Percentiles rank a stretch among this genome's conserved stretches.
phyloP scores from a whole-genome alignment of 768 basidiomycete species.

The Hirschioporus abietinus region DNA sequence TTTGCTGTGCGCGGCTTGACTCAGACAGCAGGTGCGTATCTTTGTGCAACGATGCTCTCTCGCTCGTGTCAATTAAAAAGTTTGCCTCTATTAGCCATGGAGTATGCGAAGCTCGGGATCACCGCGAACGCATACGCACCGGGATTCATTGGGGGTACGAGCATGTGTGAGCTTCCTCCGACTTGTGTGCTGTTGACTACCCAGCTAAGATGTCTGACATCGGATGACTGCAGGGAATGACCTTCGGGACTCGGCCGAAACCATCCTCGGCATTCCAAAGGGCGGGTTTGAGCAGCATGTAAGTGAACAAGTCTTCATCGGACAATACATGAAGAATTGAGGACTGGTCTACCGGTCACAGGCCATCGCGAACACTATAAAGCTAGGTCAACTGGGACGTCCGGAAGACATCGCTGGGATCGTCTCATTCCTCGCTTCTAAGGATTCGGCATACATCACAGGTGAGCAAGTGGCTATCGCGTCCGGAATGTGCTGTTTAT shows the following conservation, averaged over 20 bases:
- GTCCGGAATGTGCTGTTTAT: not conserved
- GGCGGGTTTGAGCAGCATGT: not conserved
- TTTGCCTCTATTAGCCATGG: constrained; percentile 18
- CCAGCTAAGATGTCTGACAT: not conserved
- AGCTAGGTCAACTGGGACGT: constrained; percentile 16
- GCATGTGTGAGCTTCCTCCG: not conserved
- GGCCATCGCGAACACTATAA: not conserved
- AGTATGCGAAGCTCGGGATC: constrained; percentile 28
- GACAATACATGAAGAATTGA: not conserved
- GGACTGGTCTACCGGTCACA: not conserved
- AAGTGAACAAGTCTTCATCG: not conserved
- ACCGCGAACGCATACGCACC: constrained; percentile 29
- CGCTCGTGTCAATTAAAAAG: not conserved
- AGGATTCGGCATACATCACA: constrained; percentile 25
- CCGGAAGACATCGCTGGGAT: constrained; percentile 23
- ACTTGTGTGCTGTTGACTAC: not conserved
- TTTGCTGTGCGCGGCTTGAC: constrained; percentile 30
- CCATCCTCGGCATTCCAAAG: not conserved
- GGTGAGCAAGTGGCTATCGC: constrained; percentile 14
- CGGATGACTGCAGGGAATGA: not conserved
- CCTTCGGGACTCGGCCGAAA: not conserved
- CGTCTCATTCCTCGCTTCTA: constrained; percentile 28
- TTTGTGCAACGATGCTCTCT: not conserved
- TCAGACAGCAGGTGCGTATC: constrained; percentile 19
- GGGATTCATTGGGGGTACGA: constrained; percentile 14